Evolutionary conservation across 129 eudicot genomes (phyloP).

Genomic region (Deinandra increscens): DNA sequence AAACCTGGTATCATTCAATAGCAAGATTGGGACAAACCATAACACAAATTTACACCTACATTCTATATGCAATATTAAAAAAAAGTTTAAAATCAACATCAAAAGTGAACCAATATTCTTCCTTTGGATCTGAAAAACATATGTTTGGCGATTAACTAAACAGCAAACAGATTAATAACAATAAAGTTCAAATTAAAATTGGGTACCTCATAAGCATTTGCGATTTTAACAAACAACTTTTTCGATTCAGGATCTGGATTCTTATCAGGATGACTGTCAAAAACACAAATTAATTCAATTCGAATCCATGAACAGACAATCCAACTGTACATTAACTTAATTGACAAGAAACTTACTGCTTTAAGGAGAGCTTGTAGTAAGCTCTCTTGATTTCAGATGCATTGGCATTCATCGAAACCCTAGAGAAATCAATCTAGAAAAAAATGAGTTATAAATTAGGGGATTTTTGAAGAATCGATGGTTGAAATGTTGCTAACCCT

Average conservation of each 20-base stretch:
- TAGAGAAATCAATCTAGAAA: slow-evolving; percentile 20
- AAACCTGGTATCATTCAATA: neutral
- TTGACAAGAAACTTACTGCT: slow-evolving; percentile 54
- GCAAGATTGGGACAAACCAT: too few species aligned
- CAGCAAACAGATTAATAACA: neutral
- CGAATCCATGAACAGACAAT: slow-evolving; percentile 17
- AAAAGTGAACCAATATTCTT: slow-evolving; percentile 7
- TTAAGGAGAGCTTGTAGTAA: slow-evolving; percentile 93
- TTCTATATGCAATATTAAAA: neutral
- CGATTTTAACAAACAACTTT: slow-evolving; percentile 83
- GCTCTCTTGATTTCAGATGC: slow-evolving; percentile 90
- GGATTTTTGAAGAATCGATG: neutral
- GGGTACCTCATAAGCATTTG: slow-evolving; percentile 92
- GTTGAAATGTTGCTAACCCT: slow-evolving; percentile 42
- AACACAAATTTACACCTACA: too few species aligned
- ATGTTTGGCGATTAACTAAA: too few species aligned
- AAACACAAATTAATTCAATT: slow-evolving; percentile 3
- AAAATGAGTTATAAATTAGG: slow-evolving; percentile 7
- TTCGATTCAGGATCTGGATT: slow-evolving; percentile 96
- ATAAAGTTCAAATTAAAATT: neutral
- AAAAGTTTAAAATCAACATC: too few species aligned
- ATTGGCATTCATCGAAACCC: slow-evolving; percentile 84
- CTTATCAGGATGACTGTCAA: slow-evolving; percentile 85
- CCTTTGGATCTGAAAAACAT: neutral
- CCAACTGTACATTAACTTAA: neutral